Conservation (phyloP, 2,329 filamentous ascomycete species). For the Aaosphaeria arxii region DNA sequence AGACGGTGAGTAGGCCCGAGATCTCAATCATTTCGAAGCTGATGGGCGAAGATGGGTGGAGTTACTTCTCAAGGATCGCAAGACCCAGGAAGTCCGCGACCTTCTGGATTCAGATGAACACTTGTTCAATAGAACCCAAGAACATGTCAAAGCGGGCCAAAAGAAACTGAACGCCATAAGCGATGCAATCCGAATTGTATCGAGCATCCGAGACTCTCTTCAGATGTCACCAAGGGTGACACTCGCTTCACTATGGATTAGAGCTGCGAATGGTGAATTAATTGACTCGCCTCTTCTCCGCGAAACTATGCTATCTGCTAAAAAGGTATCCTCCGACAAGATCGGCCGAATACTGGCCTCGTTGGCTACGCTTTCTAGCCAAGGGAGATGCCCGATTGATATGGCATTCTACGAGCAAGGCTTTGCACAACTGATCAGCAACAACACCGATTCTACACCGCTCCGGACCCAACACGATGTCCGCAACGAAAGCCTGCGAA, state of each 20-base stretch:
- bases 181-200: conserved; percentile 32
- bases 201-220: conserved; percentile 35
- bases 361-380: conserved; percentile 19
- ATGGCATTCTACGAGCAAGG: conserved; percentile 30
- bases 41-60: conserved; percentile 30
- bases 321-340: conserved; percentile 57
- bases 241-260: conserved; percentile 56
- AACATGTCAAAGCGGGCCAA: conserved; percentile 34
- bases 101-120: conserved; percentile 61
- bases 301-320: conserved; percentile 56
- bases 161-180: conserved; percentile 42
- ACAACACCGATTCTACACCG: conserved; percentile 26
- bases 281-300: conserved; percentile 50
- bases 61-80: conserved; percentile 35
- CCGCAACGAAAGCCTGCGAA: conserved; percentile 66
- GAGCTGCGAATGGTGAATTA: conserved; percentile 58
- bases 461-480: conserved; percentile 75
- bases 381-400: conserved; percentile 17
- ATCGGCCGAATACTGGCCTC: conserved; percentile 43
- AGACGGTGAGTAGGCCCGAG: conserved; percentile 33
- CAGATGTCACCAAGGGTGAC: conserved; percentile 34
- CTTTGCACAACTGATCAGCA: conserved; percentile 21
- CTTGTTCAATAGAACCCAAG: conserved; percentile 40
- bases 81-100: conserved; percentile 44
- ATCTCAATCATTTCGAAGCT: not conserved